Base-by-base conservation (phyloP, 805 yeast species). In the Metschnikowia orientalis region DNA sequence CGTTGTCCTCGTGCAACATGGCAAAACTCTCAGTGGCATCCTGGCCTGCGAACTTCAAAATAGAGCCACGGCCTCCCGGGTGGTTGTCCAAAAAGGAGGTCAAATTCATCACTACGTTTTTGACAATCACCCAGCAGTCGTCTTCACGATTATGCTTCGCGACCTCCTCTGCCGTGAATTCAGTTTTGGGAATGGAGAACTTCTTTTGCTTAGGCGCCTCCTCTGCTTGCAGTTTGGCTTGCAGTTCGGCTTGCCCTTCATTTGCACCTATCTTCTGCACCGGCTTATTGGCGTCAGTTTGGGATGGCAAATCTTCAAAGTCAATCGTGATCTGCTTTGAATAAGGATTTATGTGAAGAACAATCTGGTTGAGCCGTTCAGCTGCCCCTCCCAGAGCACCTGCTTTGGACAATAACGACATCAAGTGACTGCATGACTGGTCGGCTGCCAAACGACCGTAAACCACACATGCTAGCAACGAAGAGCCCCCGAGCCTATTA, bases 21-120 rank as follows among this genome's bases (percentile, higher is more conserved):
- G 59, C 73, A 44, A 68, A 69, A 31, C 69, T 66, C 35, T 67
- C 73, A 2, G 73, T 68, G 4, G 75, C 74, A 42, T 67, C 74
- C 40, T 57, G 63, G 1, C 75, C 73, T 8, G 69, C 70, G 44
- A 63, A 67, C 37, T 64, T 61, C 10, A 63, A 30, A 38, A 77
- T 73, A 9, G 79, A 68, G 31, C 75, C 74, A 11, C 58, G 70
- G 6, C 85, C 85, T 17, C 85, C 85, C 5, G 85, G 85, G 44
- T 68, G 77, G 40, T 63, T 57, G 10, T 49, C 40, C 37, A 71
- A 50, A 41, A 74, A 73, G 9, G 59, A 42, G 0, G 77, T 66
- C 28, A 63, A 59, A 46, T 74, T 71, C 36, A 74, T 45, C 4
- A 74, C 77, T 2, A 70, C 73, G 40, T 71, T 67, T 45, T 74